Percentiles rank a stretch among this genome's conserved stretches.
These are phyloP conservation scores for Colletotrichum cereale DNA, from an alignment of 2,329 filamentous ascomycete species.

Conservation along the genomic window DNA sequence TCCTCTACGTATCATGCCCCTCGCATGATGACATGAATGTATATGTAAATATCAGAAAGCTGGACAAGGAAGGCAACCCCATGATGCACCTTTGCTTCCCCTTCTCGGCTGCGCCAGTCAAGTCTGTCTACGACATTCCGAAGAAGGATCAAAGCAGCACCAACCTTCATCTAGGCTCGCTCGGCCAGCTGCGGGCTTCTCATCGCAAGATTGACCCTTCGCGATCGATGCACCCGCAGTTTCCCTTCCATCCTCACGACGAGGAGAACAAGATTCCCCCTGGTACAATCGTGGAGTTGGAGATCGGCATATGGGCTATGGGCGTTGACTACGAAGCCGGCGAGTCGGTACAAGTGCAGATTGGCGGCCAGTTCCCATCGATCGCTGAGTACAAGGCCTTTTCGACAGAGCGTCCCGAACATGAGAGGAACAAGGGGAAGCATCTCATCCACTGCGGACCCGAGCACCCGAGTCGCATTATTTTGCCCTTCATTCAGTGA, in stretches of 20 bases:
- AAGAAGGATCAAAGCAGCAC: constrained; percentile 53
- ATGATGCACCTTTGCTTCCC: constrained; percentile 60
- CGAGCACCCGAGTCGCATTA: constrained; percentile 52
- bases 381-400: constrained; percentile 56
- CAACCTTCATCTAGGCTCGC: constrained; percentile 56
- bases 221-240: constrained; percentile 49
- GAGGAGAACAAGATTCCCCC: constrained; percentile 54
- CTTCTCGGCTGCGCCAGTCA: constrained; percentile 44
- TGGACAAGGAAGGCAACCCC: constrained; percentile 55
- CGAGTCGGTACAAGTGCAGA: constrained; percentile 47
- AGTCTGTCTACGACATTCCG: constrained; percentile 45
- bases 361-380: constrained; percentile 49
- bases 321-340: constrained; percentile 60
- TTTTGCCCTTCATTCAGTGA: constrained; percentile 46
- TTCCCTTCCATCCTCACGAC: constrained; percentile 53
- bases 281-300: constrained; percentile 57
- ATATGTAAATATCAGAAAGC: constrained; percentile 59
- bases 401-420: constrained; percentile 52
- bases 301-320: constrained; percentile 62
- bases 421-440: constrained; percentile 55
- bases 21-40: constrained; percentile 59
- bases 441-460: constrained; percentile 54
- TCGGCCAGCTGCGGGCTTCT: constrained; percentile 59
- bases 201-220: constrained; percentile 53
- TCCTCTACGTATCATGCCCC: constrained; percentile 58